Evolutionary conservation across 192 early-diverging fungal genomes (phyloP).

Genomic region (Jimgerdemannia lactiflua): DNA sequence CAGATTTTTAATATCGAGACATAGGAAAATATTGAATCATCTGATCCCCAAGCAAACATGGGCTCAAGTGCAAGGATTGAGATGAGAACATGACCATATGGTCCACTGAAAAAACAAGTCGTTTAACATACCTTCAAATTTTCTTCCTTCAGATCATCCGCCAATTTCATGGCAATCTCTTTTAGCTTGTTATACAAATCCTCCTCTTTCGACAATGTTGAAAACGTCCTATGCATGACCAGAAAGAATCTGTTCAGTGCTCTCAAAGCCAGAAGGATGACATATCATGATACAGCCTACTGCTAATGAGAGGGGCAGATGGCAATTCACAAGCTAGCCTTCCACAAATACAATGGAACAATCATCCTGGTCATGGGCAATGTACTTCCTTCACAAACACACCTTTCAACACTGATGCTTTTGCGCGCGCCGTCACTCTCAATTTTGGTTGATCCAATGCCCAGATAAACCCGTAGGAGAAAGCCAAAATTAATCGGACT

Average conservation of each 20-base stretch:
- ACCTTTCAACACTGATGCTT: slow-evolving; percentile 42
- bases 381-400: slow-evolving; percentile 5
- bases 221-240: slow-evolving; percentile 34
- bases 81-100: not conserved
- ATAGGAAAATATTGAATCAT: no score
- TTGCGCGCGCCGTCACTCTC: slow-evolving; percentile 31
- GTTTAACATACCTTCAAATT: slow-evolving; percentile 23
- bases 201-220: slow-evolving; percentile 26
- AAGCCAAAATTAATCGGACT: slow-evolving; percentile 44
- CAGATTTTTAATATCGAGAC: no score
- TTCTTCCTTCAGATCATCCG: slow-evolving; percentile 34
- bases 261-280: no score
- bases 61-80: no score
- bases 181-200: slow-evolving; percentile 37
- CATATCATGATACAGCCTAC: no score
- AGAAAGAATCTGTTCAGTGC: no score
- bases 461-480: slow-evolving; percentile 36
- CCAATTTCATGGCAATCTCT: slow-evolving; percentile 38
- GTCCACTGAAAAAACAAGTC: not conserved
- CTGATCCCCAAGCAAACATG: no score
- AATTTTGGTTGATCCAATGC: slow-evolving; percentile 42
- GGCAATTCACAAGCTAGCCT: no score
- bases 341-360: not conserved
- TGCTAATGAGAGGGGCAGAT: no score
- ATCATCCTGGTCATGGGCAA: no score